These are phyloP conservation scores for Penicillium sp. DNA, from an alignment of 2,329 filamentous ascomycete genomes.

Conservation along the genomic window DNA sequence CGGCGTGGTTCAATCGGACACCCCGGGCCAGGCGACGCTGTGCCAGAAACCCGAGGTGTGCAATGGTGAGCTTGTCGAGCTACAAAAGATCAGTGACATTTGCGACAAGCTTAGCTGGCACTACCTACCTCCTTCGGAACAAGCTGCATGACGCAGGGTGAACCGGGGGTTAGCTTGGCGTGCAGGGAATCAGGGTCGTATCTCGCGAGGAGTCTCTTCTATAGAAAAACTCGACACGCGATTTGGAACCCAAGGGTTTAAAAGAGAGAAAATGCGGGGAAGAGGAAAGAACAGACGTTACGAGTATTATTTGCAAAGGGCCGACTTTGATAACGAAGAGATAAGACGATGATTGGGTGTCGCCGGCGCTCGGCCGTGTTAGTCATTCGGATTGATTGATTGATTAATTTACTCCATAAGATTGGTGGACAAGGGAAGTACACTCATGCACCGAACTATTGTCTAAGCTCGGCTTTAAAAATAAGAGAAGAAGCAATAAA, in stretches of 20 bases:
- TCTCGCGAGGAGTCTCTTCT: not conserved
- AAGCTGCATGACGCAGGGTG: constrained; percentile 40
- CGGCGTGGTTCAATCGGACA: constrained; percentile 81
- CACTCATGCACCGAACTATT: not conserved
- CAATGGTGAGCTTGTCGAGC: constrained; percentile 94
- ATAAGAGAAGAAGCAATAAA: not conserved
- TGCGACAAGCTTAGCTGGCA: not conserved
- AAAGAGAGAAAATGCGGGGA: constrained; percentile 19
- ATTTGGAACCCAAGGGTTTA: not conserved
- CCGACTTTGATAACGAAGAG: constrained; percentile 14
- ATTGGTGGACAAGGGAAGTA: not conserved
- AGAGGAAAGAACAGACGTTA: constrained; percentile 7
- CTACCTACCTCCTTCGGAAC: constrained; percentile 44
- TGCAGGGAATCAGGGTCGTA: constrained; percentile 1
- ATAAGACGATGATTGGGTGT: constrained; percentile 22
- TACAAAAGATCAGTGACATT: not conserved
- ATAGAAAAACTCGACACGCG: not conserved
- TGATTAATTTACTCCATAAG: not conserved
- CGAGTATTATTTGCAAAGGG: not conserved
- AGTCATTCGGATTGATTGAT: constrained; percentile 13
- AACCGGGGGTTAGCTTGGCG: constrained; percentile 21
- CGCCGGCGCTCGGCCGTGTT: constrained; percentile 19
- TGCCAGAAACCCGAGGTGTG: constrained; percentile 79
- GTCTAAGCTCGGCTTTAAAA: too few species aligned
- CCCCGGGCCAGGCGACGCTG: constrained; percentile 84